These are phyloP conservation scores for Pythium dissotocum DNA, from an alignment of 352 stramenopile species.

Conservation along the genomic window DNA sequence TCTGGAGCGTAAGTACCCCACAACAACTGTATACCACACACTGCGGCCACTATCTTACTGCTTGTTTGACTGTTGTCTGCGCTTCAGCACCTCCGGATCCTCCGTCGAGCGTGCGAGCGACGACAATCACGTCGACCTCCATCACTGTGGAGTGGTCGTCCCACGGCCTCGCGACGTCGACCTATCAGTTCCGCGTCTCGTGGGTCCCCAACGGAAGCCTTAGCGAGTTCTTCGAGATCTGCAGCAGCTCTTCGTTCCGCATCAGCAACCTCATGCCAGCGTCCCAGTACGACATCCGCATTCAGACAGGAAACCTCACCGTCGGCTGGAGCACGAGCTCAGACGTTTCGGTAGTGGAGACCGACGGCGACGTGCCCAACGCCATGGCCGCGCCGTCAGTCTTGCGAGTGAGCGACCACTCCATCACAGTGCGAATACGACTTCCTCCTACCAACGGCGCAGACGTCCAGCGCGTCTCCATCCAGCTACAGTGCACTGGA, in stretches of 20 bases:
- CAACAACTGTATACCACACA: neutral
- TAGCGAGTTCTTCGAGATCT: constrained; percentile 28
- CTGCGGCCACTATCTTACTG: neutral
- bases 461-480: constrained; percentile 32
- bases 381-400: constrained; percentile 41
- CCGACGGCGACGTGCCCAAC: constrained; percentile 44
- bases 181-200: constrained; percentile 42
- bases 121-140: constrained; percentile 30
- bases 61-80: neutral
- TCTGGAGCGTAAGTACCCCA: constrained; percentile 41
- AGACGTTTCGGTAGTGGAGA: constrained; percentile 27
- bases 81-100: constrained; percentile 35
- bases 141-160: constrained; percentile 35
- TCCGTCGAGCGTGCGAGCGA: constrained; percentile 27
- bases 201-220: constrained; percentile 36
- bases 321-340: constrained; percentile 48
- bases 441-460: constrained; percentile 46
- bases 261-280: constrained; percentile 47
- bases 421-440: constrained; percentile 41
- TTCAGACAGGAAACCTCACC: constrained; percentile 48
- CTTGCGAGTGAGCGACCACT: constrained; percentile 38
- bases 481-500: constrained; percentile 48
- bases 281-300: constrained; percentile 38
- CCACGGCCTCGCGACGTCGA: constrained; percentile 14
- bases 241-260: constrained; percentile 22